Percentiles rank a stretch among this genome's conserved stretches.
These are phyloP conservation scores for Suillus occidentalis DNA, from an alignment of 768 basidiomycete species.

Conservation along the genomic window DNA sequence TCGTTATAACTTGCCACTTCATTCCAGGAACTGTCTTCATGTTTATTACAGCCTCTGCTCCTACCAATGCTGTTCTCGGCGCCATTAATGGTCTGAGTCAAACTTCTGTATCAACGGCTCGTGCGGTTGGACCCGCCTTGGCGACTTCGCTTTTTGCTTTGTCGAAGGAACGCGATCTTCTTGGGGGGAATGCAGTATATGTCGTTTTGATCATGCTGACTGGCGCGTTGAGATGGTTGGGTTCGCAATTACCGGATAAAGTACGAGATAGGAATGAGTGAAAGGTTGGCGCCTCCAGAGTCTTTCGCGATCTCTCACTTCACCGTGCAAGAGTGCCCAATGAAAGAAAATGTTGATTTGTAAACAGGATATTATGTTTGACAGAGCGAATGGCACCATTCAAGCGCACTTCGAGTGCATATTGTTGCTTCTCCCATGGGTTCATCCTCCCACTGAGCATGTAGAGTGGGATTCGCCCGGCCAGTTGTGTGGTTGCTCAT, in stretches of 20 bases:
- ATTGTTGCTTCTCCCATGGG: too few species aligned
- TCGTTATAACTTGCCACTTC: not conserved
- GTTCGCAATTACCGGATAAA: slow-evolving; percentile 26
- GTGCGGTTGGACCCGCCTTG: slow-evolving; percentile 49
- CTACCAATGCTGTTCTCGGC: slow-evolving; percentile 53
- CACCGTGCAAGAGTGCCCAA: not conserved
- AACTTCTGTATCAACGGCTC: slow-evolving; percentile 43
- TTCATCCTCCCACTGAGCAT: not conserved
- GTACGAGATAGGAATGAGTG: slow-evolving; percentile 34
- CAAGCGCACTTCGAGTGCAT: not conserved
- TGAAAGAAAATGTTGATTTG: not conserved
- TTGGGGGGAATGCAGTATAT: slow-evolving; percentile 54
- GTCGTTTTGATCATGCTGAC: slow-evolving; percentile 36
- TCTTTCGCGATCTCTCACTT: not conserved
- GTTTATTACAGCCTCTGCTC: slow-evolving; percentile 52
- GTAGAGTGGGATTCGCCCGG: not conserved
- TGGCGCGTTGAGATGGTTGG: slow-evolving; percentile 20
- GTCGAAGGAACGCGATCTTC: slow-evolving; percentile 46
- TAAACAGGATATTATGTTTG: not conserved
- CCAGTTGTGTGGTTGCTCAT: not conserved
- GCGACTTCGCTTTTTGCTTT: slow-evolving; percentile 52
- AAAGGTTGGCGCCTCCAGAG: not conserved
- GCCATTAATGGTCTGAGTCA: slow-evolving; percentile 60
- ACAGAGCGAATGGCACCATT: not conserved
- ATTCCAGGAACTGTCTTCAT: slow-evolving; percentile 50